Evolutionary conservation across 768 basidiomycete species (phyloP).

Genomic region (Coprinopsis cinerea): DNA sequence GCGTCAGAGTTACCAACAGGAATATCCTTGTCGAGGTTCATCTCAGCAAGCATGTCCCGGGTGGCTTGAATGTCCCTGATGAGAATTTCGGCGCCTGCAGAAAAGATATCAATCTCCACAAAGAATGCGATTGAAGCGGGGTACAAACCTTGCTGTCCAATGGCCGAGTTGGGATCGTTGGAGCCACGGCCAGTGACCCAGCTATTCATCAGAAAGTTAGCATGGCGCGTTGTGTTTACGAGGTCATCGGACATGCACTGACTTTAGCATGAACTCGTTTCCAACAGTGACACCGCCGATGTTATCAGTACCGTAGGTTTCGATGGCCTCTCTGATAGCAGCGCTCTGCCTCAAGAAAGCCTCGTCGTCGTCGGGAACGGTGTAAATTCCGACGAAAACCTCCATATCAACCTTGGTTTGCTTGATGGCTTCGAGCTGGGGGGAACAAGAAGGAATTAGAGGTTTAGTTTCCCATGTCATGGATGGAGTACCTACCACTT

Average conservation of each 20-base stretch:
- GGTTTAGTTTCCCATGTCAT: neutral
- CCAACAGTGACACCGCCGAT: slow-evolving; percentile 84
- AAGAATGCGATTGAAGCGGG: neutral
- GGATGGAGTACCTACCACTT: slow-evolving; percentile 45
- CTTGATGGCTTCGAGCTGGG: slow-evolving; percentile 78
- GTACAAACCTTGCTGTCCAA: slow-evolving; percentile 40
- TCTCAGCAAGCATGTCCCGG: slow-evolving; percentile 38
- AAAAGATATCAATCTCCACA: neutral
- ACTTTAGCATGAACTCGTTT: slow-evolving; percentile 88
- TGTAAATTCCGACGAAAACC: slow-evolving; percentile 74
- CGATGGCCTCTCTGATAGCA: slow-evolving; percentile 57
- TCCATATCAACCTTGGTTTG: slow-evolving; percentile 81
- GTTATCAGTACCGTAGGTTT: slow-evolving; percentile 71
- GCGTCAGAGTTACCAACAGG: slow-evolving; percentile 82
- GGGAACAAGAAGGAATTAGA: slow-evolving; percentile 4
- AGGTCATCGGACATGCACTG: slow-evolving; percentile 15
- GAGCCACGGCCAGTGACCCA: slow-evolving; percentile 46
- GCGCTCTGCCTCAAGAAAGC: slow-evolving; percentile 71
- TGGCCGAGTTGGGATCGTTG: slow-evolving; percentile 50
- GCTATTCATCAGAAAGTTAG: slow-evolving; percentile 28
- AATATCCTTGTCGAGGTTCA: slow-evolving; percentile 60
- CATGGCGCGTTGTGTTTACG: neutral
- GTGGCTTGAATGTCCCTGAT: slow-evolving; percentile 64
- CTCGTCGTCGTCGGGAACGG: slow-evolving; percentile 46
- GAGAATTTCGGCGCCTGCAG: slow-evolving; percentile 51